phyloP scores from a whole-genome alignment of 176 grass and related monocot species.

The Eragrostis nindensis region DNA sequence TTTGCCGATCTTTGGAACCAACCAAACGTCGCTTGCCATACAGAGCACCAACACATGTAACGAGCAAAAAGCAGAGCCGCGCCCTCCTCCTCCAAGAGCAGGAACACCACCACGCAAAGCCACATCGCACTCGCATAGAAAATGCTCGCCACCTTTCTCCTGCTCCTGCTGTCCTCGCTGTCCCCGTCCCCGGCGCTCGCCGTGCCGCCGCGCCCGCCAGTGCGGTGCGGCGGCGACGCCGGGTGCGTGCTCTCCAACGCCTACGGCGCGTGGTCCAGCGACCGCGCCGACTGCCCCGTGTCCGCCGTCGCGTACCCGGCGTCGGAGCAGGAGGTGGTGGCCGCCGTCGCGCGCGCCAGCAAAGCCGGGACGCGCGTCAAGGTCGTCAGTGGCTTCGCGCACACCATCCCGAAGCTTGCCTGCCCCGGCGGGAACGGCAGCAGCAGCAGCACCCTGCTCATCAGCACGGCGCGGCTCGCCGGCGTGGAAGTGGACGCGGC shows the following conservation, averaged over 20 bases:
- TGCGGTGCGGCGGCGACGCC: constrained; percentile 32
- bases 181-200: background rate
- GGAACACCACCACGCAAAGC: background rate
- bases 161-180: constrained; percentile 4
- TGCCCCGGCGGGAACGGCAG: constrained; percentile 51
- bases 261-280: constrained; percentile 74
- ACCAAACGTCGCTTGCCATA: constrained; percentile 5
- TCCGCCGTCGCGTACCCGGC: constrained; percentile 56
- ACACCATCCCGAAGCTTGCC: constrained; percentile 79
- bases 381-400: constrained; percentile 75
- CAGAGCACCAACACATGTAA: background rate
- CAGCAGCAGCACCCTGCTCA: constrained; percentile 10
- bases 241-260: constrained; percentile 76
- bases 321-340: constrained; percentile 61
- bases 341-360: constrained; percentile 59
- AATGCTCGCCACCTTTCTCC: constrained; percentile 10
- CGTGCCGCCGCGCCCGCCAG: constrained; percentile 60
- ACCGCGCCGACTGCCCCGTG: constrained; percentile 65
- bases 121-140: background rate
- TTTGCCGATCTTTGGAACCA: constrained; percentile 1
- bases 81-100: background rate
- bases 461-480: constrained; percentile 51
- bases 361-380: constrained; percentile 46
- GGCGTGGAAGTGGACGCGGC: constrained; percentile 50
- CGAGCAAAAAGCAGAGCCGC: constrained; percentile 33